These are phyloP conservation scores for Rubia yunnanensis DNA, from an alignment of 257 asterid species.

Conservation along the genomic window DNA sequence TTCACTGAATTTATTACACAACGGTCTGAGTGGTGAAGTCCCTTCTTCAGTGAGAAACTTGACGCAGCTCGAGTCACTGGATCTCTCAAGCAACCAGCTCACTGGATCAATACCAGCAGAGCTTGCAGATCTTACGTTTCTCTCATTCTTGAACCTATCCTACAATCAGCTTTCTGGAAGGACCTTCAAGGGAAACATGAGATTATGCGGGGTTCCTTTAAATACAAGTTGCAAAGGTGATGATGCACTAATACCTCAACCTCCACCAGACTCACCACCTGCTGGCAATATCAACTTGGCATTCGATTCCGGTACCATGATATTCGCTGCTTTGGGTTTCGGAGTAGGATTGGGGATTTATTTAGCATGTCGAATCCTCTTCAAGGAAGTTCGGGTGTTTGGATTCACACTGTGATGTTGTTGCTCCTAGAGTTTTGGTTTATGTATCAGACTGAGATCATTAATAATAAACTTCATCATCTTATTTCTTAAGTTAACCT, in stretches of 20 bases:
- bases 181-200: slow-evolving; percentile 30
- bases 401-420: not conserved
- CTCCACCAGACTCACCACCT: not conserved
- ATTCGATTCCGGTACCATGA: not conserved
- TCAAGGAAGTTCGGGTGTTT: slow-evolving; percentile 33
- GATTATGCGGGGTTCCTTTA: slow-evolving; percentile 43
- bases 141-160: slow-evolving; percentile 39
- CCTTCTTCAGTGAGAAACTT: slow-evolving; percentile 24
- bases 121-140: slow-evolving; percentile 36
- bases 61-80: slow-evolving; percentile 19
- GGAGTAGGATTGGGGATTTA: slow-evolving; percentile 45
- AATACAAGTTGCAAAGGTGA: slow-evolving; percentile 15
- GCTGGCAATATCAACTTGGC: not conserved
- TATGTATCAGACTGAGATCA: not conserved
- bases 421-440: not conserved
- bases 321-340: slow-evolving; percentile 32
- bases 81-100: slow-evolving; percentile 25
- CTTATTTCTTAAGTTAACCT: not conserved
- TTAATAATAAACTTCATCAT: not conserved
- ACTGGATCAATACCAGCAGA: slow-evolving; percentile 27
- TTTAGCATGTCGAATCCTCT: slow-evolving; percentile 38
- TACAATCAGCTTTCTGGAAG: slow-evolving; percentile 32
- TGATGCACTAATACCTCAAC: not conserved
- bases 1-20: slow-evolving; percentile 45
- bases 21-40: slow-evolving; percentile 23